phyloP scores from a whole-genome alignment of 2,329 filamentous ascomycete genomes.

The Colletotrichum tofieldiae region DNA sequence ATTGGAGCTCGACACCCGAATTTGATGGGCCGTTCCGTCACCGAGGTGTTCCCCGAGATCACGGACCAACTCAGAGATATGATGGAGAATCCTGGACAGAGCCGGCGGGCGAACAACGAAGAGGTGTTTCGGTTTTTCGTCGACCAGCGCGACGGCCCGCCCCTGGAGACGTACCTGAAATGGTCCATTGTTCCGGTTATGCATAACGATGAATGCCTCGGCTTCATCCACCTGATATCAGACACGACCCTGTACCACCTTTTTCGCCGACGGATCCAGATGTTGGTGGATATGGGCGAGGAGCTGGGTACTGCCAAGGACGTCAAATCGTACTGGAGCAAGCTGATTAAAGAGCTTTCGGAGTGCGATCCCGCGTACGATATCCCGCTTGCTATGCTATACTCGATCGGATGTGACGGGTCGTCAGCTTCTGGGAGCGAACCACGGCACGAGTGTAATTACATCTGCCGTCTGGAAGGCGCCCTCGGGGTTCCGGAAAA shows the following conservation, averaged over 20 bases:
- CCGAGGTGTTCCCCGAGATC: slow-evolving; percentile 65
- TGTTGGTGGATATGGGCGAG: slow-evolving; percentile 65
- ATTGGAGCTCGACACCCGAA: slow-evolving; percentile 76
- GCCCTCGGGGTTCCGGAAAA: slow-evolving; percentile 61
- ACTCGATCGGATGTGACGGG: slow-evolving; percentile 62
- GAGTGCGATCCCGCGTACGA: slow-evolving; percentile 63
- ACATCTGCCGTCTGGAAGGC: slow-evolving; percentile 61
- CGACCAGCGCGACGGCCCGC: slow-evolving; percentile 57
- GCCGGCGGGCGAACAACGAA: slow-evolving; percentile 55
- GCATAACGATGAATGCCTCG: slow-evolving; percentile 59
- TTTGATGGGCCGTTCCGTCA: slow-evolving; percentile 73
- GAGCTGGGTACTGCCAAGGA: slow-evolving; percentile 59
- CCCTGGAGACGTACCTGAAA: slow-evolving; percentile 64
- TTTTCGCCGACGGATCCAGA: slow-evolving; percentile 65
- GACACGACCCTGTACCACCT: slow-evolving; percentile 64
- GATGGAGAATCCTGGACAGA: slow-evolving; percentile 52
- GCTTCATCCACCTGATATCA: slow-evolving; percentile 63
- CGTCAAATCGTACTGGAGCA: slow-evolving; percentile 65
- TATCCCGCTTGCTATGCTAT: slow-evolving; percentile 66
- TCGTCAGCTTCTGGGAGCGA: slow-evolving; percentile 47
- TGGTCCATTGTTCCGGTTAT: slow-evolving; percentile 65
- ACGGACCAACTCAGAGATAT: slow-evolving; percentile 65
- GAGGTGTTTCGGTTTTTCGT: slow-evolving; percentile 64
- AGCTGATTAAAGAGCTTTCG: slow-evolving; percentile 60
- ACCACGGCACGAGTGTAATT: slow-evolving; percentile 51